Evolutionary conservation across 2,329 filamentous ascomycete species (phyloP).

Genomic region (Cryphonectria naterciae): DNA sequence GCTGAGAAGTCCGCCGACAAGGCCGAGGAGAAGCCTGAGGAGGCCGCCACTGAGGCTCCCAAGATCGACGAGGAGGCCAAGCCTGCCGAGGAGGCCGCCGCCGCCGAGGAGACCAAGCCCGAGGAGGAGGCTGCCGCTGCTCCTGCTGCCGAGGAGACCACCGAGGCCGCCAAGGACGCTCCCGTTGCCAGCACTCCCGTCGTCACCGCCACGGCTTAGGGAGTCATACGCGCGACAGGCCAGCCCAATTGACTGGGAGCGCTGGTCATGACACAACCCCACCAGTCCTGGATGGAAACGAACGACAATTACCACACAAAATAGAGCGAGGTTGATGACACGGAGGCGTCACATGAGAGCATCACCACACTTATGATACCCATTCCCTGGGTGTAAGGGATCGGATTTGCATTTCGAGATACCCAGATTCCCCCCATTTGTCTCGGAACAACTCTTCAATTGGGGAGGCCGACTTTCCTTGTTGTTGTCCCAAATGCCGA

Average conservation of each 20-base stretch:
- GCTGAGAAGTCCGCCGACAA: conserved; percentile 47
- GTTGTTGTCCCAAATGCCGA: conserved; percentile 30
- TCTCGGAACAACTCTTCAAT: conserved; percentile 30
- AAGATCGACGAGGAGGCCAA: conserved; percentile 37
- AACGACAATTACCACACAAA: conserved; percentile 32
- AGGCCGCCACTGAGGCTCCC: conserved; percentile 37
- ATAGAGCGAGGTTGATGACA: conserved; percentile 37
- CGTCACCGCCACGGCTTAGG: conserved; percentile 58
- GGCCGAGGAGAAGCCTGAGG: conserved; percentile 46
- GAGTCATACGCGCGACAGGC: conserved; percentile 12
- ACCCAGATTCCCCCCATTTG: conserved; percentile 52
- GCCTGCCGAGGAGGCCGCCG: conserved; percentile 38
- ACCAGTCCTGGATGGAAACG: conserved; percentile 25
- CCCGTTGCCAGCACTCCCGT: conserved; percentile 48
- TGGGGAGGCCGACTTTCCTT: conserved; percentile 30
- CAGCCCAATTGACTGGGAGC: conserved; percentile 31
- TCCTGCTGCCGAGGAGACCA: conserved; percentile 40
- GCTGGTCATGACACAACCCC: conserved; percentile 30
- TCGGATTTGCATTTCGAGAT: conserved; percentile 63
- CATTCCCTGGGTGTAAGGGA: conserved; percentile 37
- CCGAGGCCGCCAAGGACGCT: conserved; percentile 39
- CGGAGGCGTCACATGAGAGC: conserved; percentile 31
- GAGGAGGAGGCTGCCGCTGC: conserved; percentile 38
- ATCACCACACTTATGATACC: conserved; percentile 31
- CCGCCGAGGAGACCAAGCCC: conserved; percentile 37